A percentile compares a stretch with the other conserved stretches of the same genome.
These are phyloP conservation scores for Teunomyces cretensis DNA, from an alignment of 805 yeast genomes.

Conservation along the genomic window DNA sequence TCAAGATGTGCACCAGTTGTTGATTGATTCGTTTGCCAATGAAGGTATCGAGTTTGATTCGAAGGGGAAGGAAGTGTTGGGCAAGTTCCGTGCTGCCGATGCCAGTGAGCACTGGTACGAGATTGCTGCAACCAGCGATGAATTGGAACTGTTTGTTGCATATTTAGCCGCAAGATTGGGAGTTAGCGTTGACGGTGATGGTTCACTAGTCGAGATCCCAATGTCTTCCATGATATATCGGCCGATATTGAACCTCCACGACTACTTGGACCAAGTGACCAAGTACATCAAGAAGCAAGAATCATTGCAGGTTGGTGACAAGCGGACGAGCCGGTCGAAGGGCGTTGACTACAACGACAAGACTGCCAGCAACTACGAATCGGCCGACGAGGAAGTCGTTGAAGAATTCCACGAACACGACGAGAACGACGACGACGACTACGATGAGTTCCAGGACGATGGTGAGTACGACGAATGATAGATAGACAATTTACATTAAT, in stretches of 20 bases:
- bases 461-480: slow-evolving; percentile 12
- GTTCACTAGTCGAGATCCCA: slow-evolving; percentile 7
- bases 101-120: slow-evolving; percentile 29
- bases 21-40: slow-evolving; percentile 23
- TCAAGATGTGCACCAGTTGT: slow-evolving; percentile 37
- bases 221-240: slow-evolving; percentile 19
- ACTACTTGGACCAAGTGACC: slow-evolving; percentile 26
- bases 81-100: slow-evolving; percentile 3
- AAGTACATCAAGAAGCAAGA: slow-evolving; percentile 31
- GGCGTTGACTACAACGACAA: slow-evolving; percentile 8
- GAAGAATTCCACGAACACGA: slow-evolving; percentile 12
- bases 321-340: not conserved
- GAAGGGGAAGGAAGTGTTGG: slow-evolving; percentile 28
- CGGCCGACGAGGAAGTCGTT: slow-evolving; percentile 12
- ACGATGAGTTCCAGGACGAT: slow-evolving; percentile 12
- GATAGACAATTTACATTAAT: not conserved
- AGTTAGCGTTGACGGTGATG: not conserved
- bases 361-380: not conserved
- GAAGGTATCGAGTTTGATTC: slow-evolving; percentile 38
- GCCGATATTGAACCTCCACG: slow-evolving; percentile 27
- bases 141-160: slow-evolving; percentile 26
- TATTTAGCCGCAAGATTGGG: slow-evolving; percentile 25
- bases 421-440: slow-evolving; percentile 20
- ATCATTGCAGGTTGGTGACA: slow-evolving; percentile 7
- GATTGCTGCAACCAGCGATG: slow-evolving; percentile 32